These are phyloP conservation scores for Phaeosphaeriaceae sp. DNA, from an alignment of 2,329 filamentous ascomycete genomes.

Conservation along the genomic window DNA sequence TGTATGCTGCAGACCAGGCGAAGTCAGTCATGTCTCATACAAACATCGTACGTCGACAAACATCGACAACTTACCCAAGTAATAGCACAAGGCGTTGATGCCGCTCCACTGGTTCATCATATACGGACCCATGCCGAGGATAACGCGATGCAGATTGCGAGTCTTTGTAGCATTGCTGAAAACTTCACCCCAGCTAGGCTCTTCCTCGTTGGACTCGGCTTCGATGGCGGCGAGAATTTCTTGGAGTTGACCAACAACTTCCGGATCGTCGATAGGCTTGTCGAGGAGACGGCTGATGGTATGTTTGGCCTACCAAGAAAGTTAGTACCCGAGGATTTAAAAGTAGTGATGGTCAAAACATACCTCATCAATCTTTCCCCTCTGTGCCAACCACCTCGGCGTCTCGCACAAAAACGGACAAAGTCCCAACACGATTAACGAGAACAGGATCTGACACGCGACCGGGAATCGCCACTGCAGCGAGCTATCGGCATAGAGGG, in stretches of 20 bases:
- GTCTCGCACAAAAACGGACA: conserved; percentile 49
- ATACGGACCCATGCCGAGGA: conserved; percentile 49
- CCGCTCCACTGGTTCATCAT: conserved; percentile 51
- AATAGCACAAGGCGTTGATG: conserved; percentile 45
- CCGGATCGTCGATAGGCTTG: conserved; percentile 36
- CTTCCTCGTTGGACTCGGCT: conserved; percentile 36
- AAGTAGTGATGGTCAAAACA: not conserved
- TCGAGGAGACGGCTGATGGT: conserved; percentile 41
- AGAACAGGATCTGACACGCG: conserved; percentile 63
- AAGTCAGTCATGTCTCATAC: too few relatives aligned
- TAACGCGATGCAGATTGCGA: conserved; percentile 44
- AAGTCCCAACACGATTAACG: conserved; percentile 60
- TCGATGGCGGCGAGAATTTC: conserved; percentile 44
- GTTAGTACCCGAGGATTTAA: conserved; percentile 6
- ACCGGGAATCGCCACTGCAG: conserved; percentile 55
- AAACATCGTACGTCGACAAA: too few relatives aligned
- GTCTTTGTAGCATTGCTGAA: conserved; percentile 46
- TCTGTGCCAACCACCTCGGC: conserved; percentile 49
- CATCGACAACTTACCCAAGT: too few relatives aligned
- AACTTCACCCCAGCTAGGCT: conserved; percentile 45
- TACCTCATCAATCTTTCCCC: conserved; percentile 32
- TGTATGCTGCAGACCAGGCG: too few relatives aligned
- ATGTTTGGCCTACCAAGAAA: conserved; percentile 12
- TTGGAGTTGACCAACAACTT: conserved; percentile 45
- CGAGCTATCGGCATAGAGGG: conserved; percentile 16